Evolutionary conservation across 441 rosid species (phyloP), one percentile per base, ranked within the genome.

Genomic region (Cnidoscolus chayamansa): DNA sequence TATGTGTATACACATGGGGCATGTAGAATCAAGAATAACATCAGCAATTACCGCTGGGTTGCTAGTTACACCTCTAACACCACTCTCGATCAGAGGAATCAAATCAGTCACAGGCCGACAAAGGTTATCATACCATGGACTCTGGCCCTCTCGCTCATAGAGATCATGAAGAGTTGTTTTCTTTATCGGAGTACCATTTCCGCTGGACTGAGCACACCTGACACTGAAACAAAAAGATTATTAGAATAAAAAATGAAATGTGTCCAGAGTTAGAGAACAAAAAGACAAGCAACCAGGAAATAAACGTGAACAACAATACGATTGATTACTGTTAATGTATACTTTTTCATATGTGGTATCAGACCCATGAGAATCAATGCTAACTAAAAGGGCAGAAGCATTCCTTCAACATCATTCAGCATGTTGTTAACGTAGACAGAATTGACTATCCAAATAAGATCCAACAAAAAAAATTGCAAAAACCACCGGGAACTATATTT

Each of bases 61-160:
- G 88, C 99, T 95, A 43, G 98, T 95, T 15, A 92, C 98, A 69
- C 98, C 99, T 81, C 99, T 84, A 55, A 94, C 99, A 16, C 99
- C 99, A 71, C 83, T 88, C 70, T 82, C 91, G 10, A 94, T 91
- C 43, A 92, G 76, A 0, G 98, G 99, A 75, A 95, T 85, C 77
- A 95, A 84, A 84, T 95, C 97, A 0, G 97, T 91, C n/a, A 95
- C 95, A 0, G 98, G 99, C 47, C 99, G 86, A 86, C 98, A 95
- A 19, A 95, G 95, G 81, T 93, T 95, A 75, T 95, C 99, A 78
- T 95, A 95, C 99, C 99, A 95, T 31, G 99, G 99, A 83, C 99
- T 93, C 86, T 95, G 99, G 50, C 98, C 98, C 82, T 89, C 92
- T 10, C 71, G 68, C 73, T 93, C 97, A 63, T 95, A 95, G 49